These are phyloP conservation scores for Geotrichum phurueaensis DNA, from an alignment of 1,139 yeast genomes.

Conservation along the genomic window DNA sequence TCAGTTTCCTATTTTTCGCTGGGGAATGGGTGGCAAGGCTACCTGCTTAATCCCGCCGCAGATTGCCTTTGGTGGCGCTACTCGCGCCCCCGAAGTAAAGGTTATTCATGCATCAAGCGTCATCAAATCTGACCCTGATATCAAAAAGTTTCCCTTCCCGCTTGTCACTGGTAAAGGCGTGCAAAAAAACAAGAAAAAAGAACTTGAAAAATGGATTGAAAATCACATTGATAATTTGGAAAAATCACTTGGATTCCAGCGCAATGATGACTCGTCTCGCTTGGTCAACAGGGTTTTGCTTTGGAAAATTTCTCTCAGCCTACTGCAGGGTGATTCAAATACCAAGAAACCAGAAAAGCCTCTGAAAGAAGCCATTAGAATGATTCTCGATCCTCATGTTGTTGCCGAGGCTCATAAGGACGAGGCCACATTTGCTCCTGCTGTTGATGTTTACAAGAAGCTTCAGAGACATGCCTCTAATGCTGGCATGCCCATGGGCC, in stretches of 20 bases:
- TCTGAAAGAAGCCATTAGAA: conserved; percentile 13
- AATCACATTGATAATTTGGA: conserved; percentile 18
- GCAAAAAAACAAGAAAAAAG: conserved; percentile 52
- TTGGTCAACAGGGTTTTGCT: conserved; percentile 25
- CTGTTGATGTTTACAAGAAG: conserved; percentile 17
- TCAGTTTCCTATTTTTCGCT: conserved; percentile 75
- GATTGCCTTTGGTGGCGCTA: conserved; percentile 31
- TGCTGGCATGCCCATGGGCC: conserved; percentile 25
- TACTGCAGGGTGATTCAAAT: conserved; percentile 27
- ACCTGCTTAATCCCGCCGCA: conserved; percentile 44
- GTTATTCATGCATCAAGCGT: conserved; percentile 30
- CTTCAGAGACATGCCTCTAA: conserved; percentile 13
- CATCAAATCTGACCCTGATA: conserved; percentile 29
- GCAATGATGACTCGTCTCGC: conserved; percentile 18
- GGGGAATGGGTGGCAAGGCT: conserved; percentile 51
- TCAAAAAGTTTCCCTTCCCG: conserved; percentile 56
- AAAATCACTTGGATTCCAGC: conserved; percentile 16
- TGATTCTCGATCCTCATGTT: conserved; percentile 16
- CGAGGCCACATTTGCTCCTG: conserved; percentile 15
- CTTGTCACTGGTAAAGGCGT: conserved; percentile 37
- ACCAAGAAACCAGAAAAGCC: conserved; percentile 16
- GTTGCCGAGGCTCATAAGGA: conserved; percentile 19
- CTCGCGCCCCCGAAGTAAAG: conserved; percentile 29
- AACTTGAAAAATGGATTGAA: conserved; percentile 55
- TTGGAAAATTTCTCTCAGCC: conserved; percentile 31